Evolutionary conservation across 164 flowering plant species (phyloP).

Genomic region (Berberis vulgaris): DNA sequence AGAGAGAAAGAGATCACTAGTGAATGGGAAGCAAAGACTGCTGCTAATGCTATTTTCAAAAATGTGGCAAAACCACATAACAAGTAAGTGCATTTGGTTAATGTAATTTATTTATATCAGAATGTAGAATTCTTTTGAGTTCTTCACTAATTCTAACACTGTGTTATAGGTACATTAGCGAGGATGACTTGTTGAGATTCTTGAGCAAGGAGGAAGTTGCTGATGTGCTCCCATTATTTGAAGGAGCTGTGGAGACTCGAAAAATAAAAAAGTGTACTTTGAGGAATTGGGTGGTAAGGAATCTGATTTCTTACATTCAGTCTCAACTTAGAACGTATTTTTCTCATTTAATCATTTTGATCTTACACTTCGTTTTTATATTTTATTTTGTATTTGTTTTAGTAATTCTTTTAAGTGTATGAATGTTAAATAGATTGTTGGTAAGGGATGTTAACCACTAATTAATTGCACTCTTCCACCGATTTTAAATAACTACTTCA

Average conservation of each 20-base stretch:
- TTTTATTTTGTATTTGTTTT: too few relatives aligned
- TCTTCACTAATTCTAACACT: neutral
- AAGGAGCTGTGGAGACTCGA: conserved; percentile 59
- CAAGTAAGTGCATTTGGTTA: conserved; percentile 41
- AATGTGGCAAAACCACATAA: conserved; percentile 66
- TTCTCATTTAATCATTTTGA: too few relatives aligned
- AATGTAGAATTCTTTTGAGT: neutral
- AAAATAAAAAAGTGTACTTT: conserved; percentile 51
- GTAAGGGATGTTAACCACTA: too few relatives aligned
- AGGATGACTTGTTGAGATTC: conserved; percentile 69
- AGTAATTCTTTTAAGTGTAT: too few relatives aligned
- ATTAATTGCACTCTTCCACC: too few relatives aligned
- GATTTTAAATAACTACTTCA: too few relatives aligned
- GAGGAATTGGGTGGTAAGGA: conserved; percentile 71
- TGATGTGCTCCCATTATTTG: conserved; percentile 49
- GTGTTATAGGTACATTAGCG: conserved; percentile 51
- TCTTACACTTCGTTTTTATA: too few relatives aligned
- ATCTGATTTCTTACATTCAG: neutral
- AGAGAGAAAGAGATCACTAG: conserved; percentile 46
- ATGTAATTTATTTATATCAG: neutral
- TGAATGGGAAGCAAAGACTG: conserved; percentile 73
- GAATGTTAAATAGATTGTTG: too few relatives aligned
- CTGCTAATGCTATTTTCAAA: conserved; percentile 53
- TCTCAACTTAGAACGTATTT: neutral
- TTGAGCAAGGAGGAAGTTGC: conserved; percentile 61